Base-by-base conservation (phyloP, 495 filamentous ascomycete species). In the Cudoniella acicularis region DNA sequence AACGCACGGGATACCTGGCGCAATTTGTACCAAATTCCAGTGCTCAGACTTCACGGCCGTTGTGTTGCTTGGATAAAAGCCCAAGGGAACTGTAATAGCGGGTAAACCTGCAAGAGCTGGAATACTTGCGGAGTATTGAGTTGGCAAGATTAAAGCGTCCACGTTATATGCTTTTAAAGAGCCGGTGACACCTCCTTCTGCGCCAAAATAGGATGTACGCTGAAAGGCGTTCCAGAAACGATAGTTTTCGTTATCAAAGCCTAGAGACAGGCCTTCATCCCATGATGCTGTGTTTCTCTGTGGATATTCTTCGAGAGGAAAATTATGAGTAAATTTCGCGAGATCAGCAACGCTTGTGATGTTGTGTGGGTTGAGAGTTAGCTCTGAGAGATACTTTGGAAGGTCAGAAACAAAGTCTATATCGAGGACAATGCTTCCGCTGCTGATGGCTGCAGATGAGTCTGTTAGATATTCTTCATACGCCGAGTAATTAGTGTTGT, bases 351-450 rank as follows among this genome's bases (percentile, higher is more conserved):
- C 52, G 1, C 54, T 68, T 10, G 60, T 61, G 59, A 83, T 65
- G 46, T 75, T 70, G 61, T 78, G 62, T 0, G 81, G 82, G 58
- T 83, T 83, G 40, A 27, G 52, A 3, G 61, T 66, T 20, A 85
- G 68, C 42, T 72, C 56, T 21, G 75, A 66, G n/a, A 83, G 66
- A 54, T 83, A 85, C 2, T 57, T 52, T 2, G 74, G 55, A 4
- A 82, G 61, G 49, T 73, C 67, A 4, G 68, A 64, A 30, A 77
- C 52, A 54, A 83, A 79, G 51, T 83, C 80, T n/a, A 70, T 73
- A 18, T 67, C 65, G 3, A 79, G 59, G 22, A 81, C 74, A 52
- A 57, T 58, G 24, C 52, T 43, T 53, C 47, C n/a, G 27, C 45
- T 66, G 10, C 55, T 49, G n/a, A 52, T 22, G 9, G 13, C 8